phyloP scores from a whole-genome alignment of 768 basidiomycete genomes.

The Kwoniella dejecticola region DNA sequence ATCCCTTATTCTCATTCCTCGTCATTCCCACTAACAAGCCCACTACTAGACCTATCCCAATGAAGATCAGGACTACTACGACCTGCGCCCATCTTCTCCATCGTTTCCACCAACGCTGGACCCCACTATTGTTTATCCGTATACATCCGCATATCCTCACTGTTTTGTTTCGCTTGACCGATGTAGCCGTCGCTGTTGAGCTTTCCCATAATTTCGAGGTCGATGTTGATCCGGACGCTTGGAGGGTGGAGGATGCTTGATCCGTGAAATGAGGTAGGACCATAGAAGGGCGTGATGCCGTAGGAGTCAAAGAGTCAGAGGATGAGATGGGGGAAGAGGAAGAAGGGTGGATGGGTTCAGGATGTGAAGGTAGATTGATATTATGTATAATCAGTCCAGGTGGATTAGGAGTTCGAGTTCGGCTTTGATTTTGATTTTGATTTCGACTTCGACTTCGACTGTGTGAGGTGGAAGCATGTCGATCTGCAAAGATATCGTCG shows the following conservation, averaged over 20 bases:
- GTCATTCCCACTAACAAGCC: conserved; percentile 40
- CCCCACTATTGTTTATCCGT: conserved; percentile 2
- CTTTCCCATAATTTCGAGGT: conserved; percentile 39
- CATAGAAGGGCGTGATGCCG: conserved; percentile 1
- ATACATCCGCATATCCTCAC: conserved; percentile 4
- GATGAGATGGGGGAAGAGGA: conserved; percentile 22
- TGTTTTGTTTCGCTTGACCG: background rate
- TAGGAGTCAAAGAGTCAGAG: conserved; percentile 15
- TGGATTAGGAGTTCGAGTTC: background rate
- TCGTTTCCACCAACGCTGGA: conserved; percentile 28
- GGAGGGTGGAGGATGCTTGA: background rate
- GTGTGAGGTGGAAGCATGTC: background rate
- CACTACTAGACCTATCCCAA: conserved; percentile 37
- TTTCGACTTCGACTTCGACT: too few species aligned
- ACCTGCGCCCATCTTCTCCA: conserved; percentile 38
- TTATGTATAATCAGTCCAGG: conserved; percentile 10
- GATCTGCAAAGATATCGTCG: conserved; percentile 13
- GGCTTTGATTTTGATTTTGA: background rate
- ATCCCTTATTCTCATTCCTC: background rate
- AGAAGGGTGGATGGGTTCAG: conserved; percentile 7
- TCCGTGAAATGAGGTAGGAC: conserved; percentile 8
- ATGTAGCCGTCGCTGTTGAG: conserved; percentile 11
- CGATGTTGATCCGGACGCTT: conserved; percentile 3
- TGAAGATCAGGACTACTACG: conserved; percentile 20
- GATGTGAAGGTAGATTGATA: conserved; percentile 4